phyloP scores from a whole-genome alignment of 768 basidiomycete genomes.

The Coprinopsis cinerea region DNA sequence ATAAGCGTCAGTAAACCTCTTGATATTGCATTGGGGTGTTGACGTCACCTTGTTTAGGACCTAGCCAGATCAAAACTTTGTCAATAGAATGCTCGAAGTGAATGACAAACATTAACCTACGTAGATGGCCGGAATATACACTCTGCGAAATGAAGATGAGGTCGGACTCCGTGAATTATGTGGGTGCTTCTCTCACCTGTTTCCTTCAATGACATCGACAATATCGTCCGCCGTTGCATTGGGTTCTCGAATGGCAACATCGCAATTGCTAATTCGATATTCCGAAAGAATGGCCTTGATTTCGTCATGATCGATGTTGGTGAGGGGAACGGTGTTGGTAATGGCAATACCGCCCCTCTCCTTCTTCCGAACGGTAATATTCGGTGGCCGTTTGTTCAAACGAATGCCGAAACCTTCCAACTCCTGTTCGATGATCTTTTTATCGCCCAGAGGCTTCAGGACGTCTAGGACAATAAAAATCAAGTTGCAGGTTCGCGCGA shows the following conservation, averaged over 20 bases:
- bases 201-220: constrained; percentile 96
- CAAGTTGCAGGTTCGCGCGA: constrained; percentile 95
- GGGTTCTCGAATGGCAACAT: constrained; percentile 89
- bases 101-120: constrained; percentile 38
- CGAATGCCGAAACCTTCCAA: constrained; percentile 98
- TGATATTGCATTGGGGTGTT: not conserved
- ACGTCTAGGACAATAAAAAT: constrained; percentile 99
- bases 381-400: constrained; percentile 90
- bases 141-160: constrained; percentile 37
- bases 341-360: constrained; percentile 93
- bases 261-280: constrained; percentile 84
- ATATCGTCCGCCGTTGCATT: constrained; percentile 92
- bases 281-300: constrained; percentile 94
- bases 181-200: constrained; percentile 48
- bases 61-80: constrained; percentile 26
- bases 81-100: not conserved
- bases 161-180: not conserved
- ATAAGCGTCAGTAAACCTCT: not conserved
- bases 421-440: constrained; percentile 85
- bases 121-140: constrained; percentile 91
- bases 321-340: constrained; percentile 94
- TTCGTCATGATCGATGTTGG: constrained; percentile 92
- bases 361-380: constrained; percentile 76
- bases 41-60: constrained; percentile 73
- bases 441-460: constrained; percentile 95